These are phyloP conservation scores for Urtica urens DNA, from an alignment of 306 rosid species.

Conservation along the genomic window DNA sequence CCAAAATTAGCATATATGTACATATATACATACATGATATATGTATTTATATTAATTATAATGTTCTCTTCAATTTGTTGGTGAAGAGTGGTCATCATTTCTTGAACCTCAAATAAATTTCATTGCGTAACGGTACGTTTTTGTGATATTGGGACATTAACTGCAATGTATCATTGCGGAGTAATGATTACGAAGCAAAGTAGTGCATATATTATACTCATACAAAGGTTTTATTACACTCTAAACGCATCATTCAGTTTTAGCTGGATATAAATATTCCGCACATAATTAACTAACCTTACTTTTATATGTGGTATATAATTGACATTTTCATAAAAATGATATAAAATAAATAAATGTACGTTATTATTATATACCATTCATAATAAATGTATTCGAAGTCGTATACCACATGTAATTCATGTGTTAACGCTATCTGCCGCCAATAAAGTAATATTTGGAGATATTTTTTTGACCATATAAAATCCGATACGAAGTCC, in stretches of 20 bases:
- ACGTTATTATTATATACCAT: too few species aligned
- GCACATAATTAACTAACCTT: too few species aligned
- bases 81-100: slow-evolving; percentile 25
- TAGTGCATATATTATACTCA: background rate
- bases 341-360: too few species aligned
- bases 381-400: too few species aligned
- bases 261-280: too few species aligned
- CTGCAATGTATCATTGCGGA: slow-evolving; percentile 27
- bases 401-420: too few species aligned
- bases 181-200: slow-evolving; percentile 30
- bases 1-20: background rate
- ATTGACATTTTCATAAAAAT: too few species aligned
- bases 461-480: slow-evolving; percentile 8
- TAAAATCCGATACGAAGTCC: too few species aligned
- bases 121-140: slow-evolving; percentile 32
- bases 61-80: slow-evolving; percentile 25
- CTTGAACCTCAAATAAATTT: slow-evolving; percentile 14
- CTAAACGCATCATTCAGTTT: too few species aligned
- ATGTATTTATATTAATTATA: slow-evolving; percentile 7
- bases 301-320: too few species aligned
- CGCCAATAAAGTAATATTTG: background rate
- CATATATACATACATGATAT: background rate
- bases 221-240: too few species aligned
- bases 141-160: slow-evolving; percentile 18
- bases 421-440: background rate